Evolutionary conservation across 2,329 filamentous ascomycete species (phyloP).

Genomic region (Phialophora tarda): DNA sequence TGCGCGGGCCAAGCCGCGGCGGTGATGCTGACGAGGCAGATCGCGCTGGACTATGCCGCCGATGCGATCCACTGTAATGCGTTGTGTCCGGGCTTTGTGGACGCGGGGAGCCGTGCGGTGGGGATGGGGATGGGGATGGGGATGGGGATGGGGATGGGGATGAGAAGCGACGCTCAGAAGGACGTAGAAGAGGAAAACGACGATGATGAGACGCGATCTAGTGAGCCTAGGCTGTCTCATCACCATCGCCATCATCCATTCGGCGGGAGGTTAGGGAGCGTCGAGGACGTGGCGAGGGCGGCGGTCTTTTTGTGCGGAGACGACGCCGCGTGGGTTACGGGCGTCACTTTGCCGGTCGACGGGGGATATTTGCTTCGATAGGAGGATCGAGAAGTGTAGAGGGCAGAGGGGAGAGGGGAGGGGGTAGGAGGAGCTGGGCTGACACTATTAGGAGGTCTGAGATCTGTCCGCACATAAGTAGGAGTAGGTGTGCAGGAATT

Average conservation of each 20-base stretch:
- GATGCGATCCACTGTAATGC: slow-evolving; percentile 52
- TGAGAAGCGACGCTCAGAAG: background rate
- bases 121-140: slow-evolving; percentile 40
- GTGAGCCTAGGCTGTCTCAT: background rate
- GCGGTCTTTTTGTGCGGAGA: slow-evolving; percentile 56
- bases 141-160: slow-evolving; percentile 18
- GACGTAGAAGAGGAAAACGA: slow-evolving; percentile 22
- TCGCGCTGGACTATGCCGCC: slow-evolving; percentile 53
- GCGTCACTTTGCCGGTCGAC: slow-evolving; percentile 53
- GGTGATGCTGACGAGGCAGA: slow-evolving; percentile 52
- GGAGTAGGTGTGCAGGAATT: no score
- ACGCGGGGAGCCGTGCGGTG: slow-evolving; percentile 26
- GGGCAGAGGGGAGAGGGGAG: background rate
- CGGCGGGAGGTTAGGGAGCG: background rate
- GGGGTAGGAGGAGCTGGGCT: no score
- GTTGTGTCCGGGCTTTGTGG: slow-evolving; percentile 50
- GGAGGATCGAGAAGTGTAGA: no score
- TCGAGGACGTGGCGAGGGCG: slow-evolving; percentile 47
- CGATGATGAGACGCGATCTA: background rate
- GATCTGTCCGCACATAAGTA: no score
- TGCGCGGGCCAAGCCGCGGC: slow-evolving; percentile 57
- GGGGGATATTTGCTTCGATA: slow-evolving; percentile 48
- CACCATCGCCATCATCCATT: background rate
- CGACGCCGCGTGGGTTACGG: slow-evolving; percentile 55
- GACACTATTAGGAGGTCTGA: no score